These are phyloP conservation scores for Yamadazyma tumulicola DNA, from an alignment of 805 yeast species.

Conservation along the genomic window DNA sequence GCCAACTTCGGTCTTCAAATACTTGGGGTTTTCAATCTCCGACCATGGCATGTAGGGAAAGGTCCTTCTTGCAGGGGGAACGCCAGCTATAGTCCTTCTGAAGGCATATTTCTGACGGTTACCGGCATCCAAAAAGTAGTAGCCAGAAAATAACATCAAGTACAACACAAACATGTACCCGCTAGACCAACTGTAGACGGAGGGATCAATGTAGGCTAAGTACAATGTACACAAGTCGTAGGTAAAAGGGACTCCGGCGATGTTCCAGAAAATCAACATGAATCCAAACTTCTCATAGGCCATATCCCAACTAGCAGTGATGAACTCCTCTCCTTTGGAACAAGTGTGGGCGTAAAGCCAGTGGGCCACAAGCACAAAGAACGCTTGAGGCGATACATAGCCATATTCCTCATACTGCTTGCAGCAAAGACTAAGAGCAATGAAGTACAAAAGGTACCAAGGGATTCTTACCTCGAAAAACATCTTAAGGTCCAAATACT, in stretches of 20 bases:
- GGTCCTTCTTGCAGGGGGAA: constrained; percentile 68
- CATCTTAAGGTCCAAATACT: constrained; percentile 84
- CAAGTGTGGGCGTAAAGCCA: constrained; percentile 97
- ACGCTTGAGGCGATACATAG: constrained; percentile 69
- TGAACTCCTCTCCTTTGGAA: constrained; percentile 95
- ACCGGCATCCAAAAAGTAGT: constrained; percentile 91
- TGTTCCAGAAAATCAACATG: constrained; percentile 98
- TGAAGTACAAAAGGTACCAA: constrained; percentile 85
- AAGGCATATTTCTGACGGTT: constrained; percentile 94
- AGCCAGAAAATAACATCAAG: constrained; percentile 59
- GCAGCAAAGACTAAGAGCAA: constrained; percentile 68
- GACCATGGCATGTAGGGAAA: constrained; percentile 93
- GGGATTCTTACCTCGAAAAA: constrained; percentile 97
- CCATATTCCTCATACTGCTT: constrained; percentile 85
- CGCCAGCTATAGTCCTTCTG: constrained; percentile 81
- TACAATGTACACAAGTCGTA: constrained; percentile 91
- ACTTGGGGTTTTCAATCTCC: constrained; percentile 76
- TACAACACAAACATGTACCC: constrained; percentile 56
- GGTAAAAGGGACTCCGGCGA: constrained; percentile 98
- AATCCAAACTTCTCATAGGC: constrained; percentile 99
- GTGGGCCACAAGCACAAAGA: constrained; percentile 74
- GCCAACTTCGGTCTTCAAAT: constrained; percentile 82
- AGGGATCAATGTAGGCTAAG: constrained; percentile 78
- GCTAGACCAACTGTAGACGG: constrained; percentile 73
- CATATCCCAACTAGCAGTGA: constrained; percentile 99